These are phyloP conservation scores for Strobilomyces confusus DNA, from an alignment of 768 basidiomycete species.

Conservation along the genomic window DNA sequence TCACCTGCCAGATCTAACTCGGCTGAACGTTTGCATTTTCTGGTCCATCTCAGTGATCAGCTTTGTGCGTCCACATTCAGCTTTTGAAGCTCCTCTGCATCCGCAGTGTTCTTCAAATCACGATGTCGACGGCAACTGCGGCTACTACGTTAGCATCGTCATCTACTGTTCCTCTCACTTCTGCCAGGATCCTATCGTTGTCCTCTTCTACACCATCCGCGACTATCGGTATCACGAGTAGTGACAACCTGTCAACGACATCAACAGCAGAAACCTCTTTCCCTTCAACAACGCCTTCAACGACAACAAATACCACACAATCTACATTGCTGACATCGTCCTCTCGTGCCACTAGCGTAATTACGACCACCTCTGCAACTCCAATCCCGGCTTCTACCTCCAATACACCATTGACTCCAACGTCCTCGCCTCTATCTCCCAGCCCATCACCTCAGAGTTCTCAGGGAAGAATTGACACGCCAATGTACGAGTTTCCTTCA, in stretches of 20 bases:
- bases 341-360: slow-evolving; percentile 3
- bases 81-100: slow-evolving; percentile 5
- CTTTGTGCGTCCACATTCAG: slow-evolving; percentile 23
- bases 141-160: slow-evolving; percentile 6
- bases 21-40: slow-evolving; percentile 9
- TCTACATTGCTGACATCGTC: slow-evolving; percentile 11
- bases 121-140: slow-evolving; percentile 12
- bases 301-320: slow-evolving; percentile 9
- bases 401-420: slow-evolving; percentile 10
- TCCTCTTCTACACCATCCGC: slow-evolving; percentile 16
- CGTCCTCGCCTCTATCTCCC: slow-evolving; percentile 6
- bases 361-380: slow-evolving; percentile 13
- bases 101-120: slow-evolving; percentile 9
- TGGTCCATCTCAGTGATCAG: slow-evolving; percentile 9
- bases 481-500: slow-evolving; percentile 25
- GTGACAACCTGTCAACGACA: slow-evolving; percentile 15
- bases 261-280: slow-evolving; percentile 19
- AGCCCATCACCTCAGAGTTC: slow-evolving; percentile 7
- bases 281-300: slow-evolving; percentile 18
- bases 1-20: slow-evolving; percentile 12
- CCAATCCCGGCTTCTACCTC: slow-evolving; percentile 16
- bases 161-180: slow-evolving; percentile 6
- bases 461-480: slow-evolving; percentile 6
- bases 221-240: slow-evolving; percentile 15
- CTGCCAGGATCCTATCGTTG: slow-evolving; percentile 4